Base-by-base conservation (phyloP, 2,329 filamentous ascomycete genomes). In the Fusarium concolor region DNA sequence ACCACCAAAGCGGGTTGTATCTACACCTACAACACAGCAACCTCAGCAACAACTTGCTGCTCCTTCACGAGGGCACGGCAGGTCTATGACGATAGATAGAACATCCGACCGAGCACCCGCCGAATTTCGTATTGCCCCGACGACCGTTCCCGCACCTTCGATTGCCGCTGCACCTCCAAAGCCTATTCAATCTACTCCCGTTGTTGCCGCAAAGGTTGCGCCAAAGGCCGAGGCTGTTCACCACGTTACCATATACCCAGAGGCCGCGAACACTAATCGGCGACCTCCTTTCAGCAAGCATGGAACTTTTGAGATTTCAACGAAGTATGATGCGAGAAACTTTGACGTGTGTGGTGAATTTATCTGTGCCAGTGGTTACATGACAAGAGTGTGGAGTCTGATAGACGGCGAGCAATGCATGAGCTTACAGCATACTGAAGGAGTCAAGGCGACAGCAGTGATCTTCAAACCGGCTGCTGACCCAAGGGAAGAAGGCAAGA, bases 331-430 rank as follows among this genome's bases (percentile, higher is more conserved):
- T 67, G 92, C 93, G 7, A 90, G 93, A 41, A 83, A 94, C 29
- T 90, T 97, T 75, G 94, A 96, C 65, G 89, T 97, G 4, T 97
- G 93, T 76, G 96, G 96, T 10, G 90, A 94, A 67, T 90, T 91
- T 70, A 89, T 96, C 10, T 97, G 93, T 76, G 95, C 94, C 1
- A 93, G 92, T 17, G 96, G 95, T 7, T 91, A 92, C 67, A 84
- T 96, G 65, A 98, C 95, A 2, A 88, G 93, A 63, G 92, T 94
- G 0, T 99, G 96, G 94, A 95, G 90, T 76, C 79, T 97, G 24
- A 81, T 89, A 12, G 93, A 93, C 54, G 95, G 95, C 4, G 92
- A 96, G 71, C 85, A 92, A 50, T 76, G 97, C 15, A 87, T 97
- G 84, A 96, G 89, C 71, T 80, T 97, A 67, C 87, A 89, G 51